Evolutionary conservation across 768 basidiomycete species (phyloP).

Genomic region (Pleurotus pulmonarius): DNA sequence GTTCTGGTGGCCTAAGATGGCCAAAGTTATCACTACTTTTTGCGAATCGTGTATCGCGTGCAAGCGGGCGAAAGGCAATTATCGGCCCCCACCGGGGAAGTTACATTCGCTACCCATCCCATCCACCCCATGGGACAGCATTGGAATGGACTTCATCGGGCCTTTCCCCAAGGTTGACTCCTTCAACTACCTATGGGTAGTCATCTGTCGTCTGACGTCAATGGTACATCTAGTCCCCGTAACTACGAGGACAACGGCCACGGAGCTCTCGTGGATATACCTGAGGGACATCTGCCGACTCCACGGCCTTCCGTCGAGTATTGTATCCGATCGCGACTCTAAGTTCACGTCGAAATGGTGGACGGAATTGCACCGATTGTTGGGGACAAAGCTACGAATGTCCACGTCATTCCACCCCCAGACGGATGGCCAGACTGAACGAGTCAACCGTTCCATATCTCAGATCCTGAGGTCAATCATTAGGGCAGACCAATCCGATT

Average conservation of each 20-base stretch:
- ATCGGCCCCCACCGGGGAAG: conserved; percentile 19
- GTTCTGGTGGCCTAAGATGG: conserved; percentile 25
- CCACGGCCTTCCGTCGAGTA: conserved; percentile 23
- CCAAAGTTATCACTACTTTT: conserved; percentile 15
- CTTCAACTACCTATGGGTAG: conserved; percentile 25
- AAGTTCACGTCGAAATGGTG: conserved; percentile 35
- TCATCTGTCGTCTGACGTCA: conserved; percentile 24
- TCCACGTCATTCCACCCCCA: conserved; percentile 38
- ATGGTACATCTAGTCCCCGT: conserved; percentile 31
- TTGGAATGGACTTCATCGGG: conserved; percentile 37
- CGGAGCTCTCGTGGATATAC: conserved; percentile 26
- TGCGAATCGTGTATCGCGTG: conserved; percentile 21
- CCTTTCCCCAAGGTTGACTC: conserved; percentile 25
- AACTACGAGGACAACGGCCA: conserved; percentile 17
- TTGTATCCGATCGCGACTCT: conserved; percentile 27
- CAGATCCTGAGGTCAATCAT: conserved; percentile 26
- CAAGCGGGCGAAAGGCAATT: conserved; percentile 16
- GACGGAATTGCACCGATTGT: conserved; percentile 18
- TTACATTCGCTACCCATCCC: conserved; percentile 26
- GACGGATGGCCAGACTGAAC: conserved; percentile 30
- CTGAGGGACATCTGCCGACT: conserved; percentile 21
- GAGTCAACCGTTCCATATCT: conserved; percentile 21
- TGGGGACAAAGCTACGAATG: conserved; percentile 28
- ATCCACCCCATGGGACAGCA: conserved; percentile 27
- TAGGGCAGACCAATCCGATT: conserved; percentile 24